A percentile compares a stretch with the other conserved stretches of the same genome.
These are phyloP conservation scores for Sphagnum magellanicum DNA, from an alignment of 228 moss, liverwort and hornwort genomes.

Conservation along the genomic window DNA sequence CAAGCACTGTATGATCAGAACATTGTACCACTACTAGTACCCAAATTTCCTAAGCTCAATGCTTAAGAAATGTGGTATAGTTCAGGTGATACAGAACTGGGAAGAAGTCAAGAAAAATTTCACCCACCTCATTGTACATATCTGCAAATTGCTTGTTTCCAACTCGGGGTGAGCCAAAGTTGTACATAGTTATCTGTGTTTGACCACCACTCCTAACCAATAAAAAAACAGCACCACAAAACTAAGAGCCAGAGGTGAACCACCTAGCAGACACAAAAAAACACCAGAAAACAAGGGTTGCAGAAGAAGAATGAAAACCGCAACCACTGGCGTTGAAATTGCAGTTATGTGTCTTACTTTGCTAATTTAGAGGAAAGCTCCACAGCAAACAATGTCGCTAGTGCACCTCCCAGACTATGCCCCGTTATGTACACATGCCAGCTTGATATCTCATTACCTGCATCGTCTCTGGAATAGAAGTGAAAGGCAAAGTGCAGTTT, in stretches of 20 bases:
- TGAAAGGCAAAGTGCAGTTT: background rate
- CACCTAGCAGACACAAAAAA: too few species aligned
- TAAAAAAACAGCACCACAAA: too few species aligned
- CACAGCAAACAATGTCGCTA: slow-evolving; percentile 78
- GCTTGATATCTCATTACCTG: slow-evolving; percentile 11
- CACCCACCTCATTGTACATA: slow-evolving; percentile 56
- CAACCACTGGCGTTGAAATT: background rate
- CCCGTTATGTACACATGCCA: slow-evolving; percentile 86
- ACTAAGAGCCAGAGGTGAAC: too few species aligned
- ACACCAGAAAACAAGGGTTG: background rate
- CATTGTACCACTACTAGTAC: too few species aligned
- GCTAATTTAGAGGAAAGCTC: slow-evolving; percentile 78
- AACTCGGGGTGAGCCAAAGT: slow-evolving; percentile 88
- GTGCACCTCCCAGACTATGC: slow-evolving; percentile 89
- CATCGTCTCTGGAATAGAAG: slow-evolving; percentile 19
- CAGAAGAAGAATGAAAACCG: background rate
- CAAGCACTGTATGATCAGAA: too few species aligned
- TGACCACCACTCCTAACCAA: slow-evolving; percentile 7
- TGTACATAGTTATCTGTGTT: slow-evolving; percentile 66
- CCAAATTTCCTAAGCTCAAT: too few species aligned
- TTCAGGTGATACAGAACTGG: too few species aligned
- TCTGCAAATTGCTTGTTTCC: slow-evolving; percentile 74
- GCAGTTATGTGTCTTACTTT: slow-evolving; percentile 42
- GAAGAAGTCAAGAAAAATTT: background rate
- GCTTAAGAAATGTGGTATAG: too few species aligned